A percentile compares a stretch with the other conserved stretches of the same genome.
phyloP scores from a whole-genome alignment of 2,329 filamentous ascomycete species.

The Diaporthe capsici region DNA sequence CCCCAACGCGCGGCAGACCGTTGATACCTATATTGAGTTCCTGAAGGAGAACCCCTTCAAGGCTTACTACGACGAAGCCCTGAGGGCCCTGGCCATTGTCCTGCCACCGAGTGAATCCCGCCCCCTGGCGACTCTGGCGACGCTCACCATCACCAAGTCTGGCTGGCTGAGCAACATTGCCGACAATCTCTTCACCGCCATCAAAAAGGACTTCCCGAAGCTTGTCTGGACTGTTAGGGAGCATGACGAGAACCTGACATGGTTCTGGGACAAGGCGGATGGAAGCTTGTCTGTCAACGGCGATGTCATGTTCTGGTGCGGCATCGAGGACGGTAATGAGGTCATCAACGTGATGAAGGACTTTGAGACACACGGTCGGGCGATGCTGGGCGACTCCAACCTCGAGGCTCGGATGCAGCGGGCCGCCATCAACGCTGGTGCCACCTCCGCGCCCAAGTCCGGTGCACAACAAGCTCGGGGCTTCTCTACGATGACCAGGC shows the following conservation, averaged over 20 bases:
- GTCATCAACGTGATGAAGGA: conserved; percentile 87
- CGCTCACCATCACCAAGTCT: conserved; percentile 92
- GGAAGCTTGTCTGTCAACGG: conserved; percentile 89
- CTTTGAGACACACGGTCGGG: conserved; percentile 84
- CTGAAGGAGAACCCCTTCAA: conserved; percentile 85
- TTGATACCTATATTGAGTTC: conserved; percentile 88
- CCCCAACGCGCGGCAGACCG: conserved; percentile 84
- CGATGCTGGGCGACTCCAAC: conserved; percentile 92
- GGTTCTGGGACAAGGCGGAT: conserved; percentile 98
- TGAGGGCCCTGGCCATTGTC: conserved; percentile 93
- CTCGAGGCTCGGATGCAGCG: conserved; percentile 87
- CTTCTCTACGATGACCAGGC: conserved; percentile 73
- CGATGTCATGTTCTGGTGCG: conserved; percentile 97
- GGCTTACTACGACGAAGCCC: conserved; percentile 93
- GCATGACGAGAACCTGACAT: conserved; percentile 95
- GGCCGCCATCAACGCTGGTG: conserved; percentile 72
- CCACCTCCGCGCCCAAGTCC: conserved; percentile 46
- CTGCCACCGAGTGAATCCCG: conserved; percentile 78
- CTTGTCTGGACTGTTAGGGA: conserved; percentile 97
- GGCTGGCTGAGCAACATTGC: conserved; percentile 96
- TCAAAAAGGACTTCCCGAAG: conserved; percentile 94
- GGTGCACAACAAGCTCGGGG: conserved; percentile 72
- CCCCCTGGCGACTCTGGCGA: conserved; percentile 85
- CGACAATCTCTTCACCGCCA: conserved; percentile 93
- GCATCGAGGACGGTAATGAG: conserved; percentile 84